These are phyloP conservation scores for Leucocoprinus sp. DNA, from an alignment of 768 basidiomycete genomes.

Conservation along the genomic window DNA sequence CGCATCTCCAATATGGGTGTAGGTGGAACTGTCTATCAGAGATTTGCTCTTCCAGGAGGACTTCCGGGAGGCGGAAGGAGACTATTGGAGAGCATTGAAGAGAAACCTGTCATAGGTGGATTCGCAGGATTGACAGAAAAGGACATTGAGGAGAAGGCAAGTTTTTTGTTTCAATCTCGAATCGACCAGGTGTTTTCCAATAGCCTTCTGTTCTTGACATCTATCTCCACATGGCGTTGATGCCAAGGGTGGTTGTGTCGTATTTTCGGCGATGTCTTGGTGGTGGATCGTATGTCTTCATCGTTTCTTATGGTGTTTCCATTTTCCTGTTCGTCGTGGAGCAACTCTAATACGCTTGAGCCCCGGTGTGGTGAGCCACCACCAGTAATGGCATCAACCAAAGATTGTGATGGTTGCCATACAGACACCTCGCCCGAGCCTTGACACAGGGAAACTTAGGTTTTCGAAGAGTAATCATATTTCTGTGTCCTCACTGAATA, in stretches of 20 bases:
- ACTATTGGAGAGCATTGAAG: conserved; percentile 21
- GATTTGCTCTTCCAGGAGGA: conserved; percentile 25
- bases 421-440: neutral
- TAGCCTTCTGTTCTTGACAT: too few species aligned
- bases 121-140: conserved; percentile 47
- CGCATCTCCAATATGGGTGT: conserved; percentile 26
- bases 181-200: too few species aligned
- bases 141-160: conserved; percentile 70
- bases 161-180: neutral
- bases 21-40: conserved; percentile 26
- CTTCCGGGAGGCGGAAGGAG: conserved; percentile 14
- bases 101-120: conserved; percentile 22
- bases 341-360: neutral
- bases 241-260: too few species aligned
- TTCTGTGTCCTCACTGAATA: neutral
- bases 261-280: neutral
- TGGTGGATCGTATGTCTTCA: too few species aligned
- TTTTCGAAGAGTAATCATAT: neutral
- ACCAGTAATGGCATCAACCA: neutral
- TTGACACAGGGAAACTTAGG: neutral
- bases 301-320: neutral
- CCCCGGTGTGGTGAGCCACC: neutral
- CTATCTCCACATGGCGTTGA: too few species aligned
- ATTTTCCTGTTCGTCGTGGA: conserved; percentile 2
- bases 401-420: neutral